Evolutionary conservation across 2,329 filamentous ascomycete species (phyloP), one percentile per base, ranked within the genome.

Genomic region (Aureobasidium sp.): DNA sequence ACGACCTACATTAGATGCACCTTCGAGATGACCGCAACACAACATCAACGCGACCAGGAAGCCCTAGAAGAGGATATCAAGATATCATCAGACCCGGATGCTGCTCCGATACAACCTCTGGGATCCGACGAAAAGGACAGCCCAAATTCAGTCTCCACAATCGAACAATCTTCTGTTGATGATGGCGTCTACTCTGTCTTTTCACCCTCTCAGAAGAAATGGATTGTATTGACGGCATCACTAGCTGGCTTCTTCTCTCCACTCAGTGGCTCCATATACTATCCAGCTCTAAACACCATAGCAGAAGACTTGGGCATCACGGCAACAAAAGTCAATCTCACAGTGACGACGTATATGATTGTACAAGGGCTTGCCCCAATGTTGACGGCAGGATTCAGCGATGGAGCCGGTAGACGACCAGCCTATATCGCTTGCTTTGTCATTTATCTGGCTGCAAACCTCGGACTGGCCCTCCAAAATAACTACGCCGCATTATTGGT

Each of bases 401-500:
- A 73, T 62, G 68, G 67, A 42, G 70, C 69, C 36, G 71, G 71
- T 2, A 65, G 71, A 47, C 61, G 71, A n/a, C 71, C 71, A 14
- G 71, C 70, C 5, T 72, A 72, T 29, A 65, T 73, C 9, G 62
- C 71, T 36, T 69, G 67, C 60, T 69, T 74, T 61, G 53, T 63
- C 22, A 70, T 75, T 14, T 75, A 73, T 58, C 65, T 71, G 47
- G 65, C 66, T 12, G 72, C 72, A 37, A 74, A 74, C 45, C 63
- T 75, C 6, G 73, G 67, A 8, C 66, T 75, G n/a, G 70, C 67
- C 3, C 51, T 73, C n/a, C 70, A 73, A 64, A 68, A 70, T 53
- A 69, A 68, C 58, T 74, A 72, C 51, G 66, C 68, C 8, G 72
- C 84, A 0, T 73, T 89, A 22, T 69, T 88, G 36, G 76, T 87